Evolutionary conservation across 176 grass and related monocot species (phyloP).

Genomic region (Triticum aestivum): DNA sequence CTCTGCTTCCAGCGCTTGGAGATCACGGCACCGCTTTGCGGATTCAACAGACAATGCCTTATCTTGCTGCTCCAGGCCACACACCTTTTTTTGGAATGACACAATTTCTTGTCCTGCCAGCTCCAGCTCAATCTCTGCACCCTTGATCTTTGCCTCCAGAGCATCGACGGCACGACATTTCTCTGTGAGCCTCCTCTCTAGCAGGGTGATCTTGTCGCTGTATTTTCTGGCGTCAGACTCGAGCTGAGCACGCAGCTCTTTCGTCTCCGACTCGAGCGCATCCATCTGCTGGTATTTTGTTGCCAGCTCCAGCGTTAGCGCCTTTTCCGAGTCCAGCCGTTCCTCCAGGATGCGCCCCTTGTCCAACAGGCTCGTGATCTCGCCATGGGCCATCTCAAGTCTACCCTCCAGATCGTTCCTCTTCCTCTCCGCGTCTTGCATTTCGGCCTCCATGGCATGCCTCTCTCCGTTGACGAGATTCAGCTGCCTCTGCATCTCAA

Average conservation of each 20-base stretch:
- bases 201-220: slow-evolving; percentile 35
- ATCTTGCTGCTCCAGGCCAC: slow-evolving; percentile 52
- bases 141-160: slow-evolving; percentile 50
- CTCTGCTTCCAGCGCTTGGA: slow-evolving; percentile 34
- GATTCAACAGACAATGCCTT: slow-evolving; percentile 41
- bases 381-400: slow-evolving; percentile 50
- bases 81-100: slow-evolving; percentile 41
- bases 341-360: slow-evolving; percentile 51
- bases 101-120: slow-evolving; percentile 49
- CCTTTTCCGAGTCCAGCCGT: slow-evolving; percentile 56
- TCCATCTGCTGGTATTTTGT: slow-evolving; percentile 54
- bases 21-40: slow-evolving; percentile 32
- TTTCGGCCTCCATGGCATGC: slow-evolving; percentile 44
- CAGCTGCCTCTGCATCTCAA: slow-evolving; percentile 64
- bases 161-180: slow-evolving; percentile 50
- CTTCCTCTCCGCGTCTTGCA: slow-evolving; percentile 45
- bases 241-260: slow-evolving; percentile 41
- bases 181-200: slow-evolving; percentile 55
- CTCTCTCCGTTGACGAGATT: slow-evolving; percentile 69
- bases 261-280: slow-evolving; percentile 50
- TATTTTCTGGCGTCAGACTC: slow-evolving; percentile 42
- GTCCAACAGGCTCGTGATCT: slow-evolving; percentile 47
- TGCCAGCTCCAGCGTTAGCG: slow-evolving; percentile 42
- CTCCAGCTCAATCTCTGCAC: slow-evolving; percentile 57
- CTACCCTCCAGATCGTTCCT: slow-evolving; percentile 54